phyloP scores from a whole-genome alignment of 2,329 filamentous ascomycete species.

The Monosporascus ibericus region DNA sequence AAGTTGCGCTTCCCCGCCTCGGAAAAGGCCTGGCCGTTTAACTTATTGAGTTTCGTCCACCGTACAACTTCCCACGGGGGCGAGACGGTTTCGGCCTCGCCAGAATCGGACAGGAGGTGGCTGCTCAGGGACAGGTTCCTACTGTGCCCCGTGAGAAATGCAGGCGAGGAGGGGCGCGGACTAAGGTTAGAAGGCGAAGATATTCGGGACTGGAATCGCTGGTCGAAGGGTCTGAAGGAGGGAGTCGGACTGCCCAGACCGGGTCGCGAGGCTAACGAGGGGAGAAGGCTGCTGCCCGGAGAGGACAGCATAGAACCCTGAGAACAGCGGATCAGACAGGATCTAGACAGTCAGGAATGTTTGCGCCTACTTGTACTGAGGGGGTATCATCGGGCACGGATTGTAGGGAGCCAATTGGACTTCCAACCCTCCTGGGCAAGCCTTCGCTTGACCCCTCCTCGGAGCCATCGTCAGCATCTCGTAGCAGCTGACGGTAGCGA shows the following conservation, averaged over 20 bases:
- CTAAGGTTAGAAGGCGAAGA: constrained; percentile 53
- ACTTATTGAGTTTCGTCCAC: constrained; percentile 89
- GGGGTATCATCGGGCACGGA: constrained; percentile 81
- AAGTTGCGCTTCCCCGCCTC: constrained; percentile 90
- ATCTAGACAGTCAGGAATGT: constrained; percentile 1
- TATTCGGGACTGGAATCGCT: constrained; percentile 85
- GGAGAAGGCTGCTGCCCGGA: constrained; percentile 67
- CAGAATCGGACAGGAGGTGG: constrained; percentile 54
- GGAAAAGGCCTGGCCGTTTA: constrained; percentile 85
- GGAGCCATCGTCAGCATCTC: constrained; percentile 39
- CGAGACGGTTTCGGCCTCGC: constrained; percentile 64
- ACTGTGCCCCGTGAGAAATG: constrained; percentile 69
- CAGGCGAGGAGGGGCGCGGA: constrained; percentile 70
- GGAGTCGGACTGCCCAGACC: constrained; percentile 66
- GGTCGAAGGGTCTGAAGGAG: constrained; percentile 88
- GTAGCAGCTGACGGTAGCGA: constrained; percentile 40
- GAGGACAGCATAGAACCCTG: constrained; percentile 59
- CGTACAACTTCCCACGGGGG: constrained; percentile 94
- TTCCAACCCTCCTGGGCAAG: constrained; percentile 51
- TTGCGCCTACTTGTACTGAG: constrained; percentile 63
- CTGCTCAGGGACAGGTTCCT: constrained; percentile 75
- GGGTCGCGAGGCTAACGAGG: constrained; percentile 61
- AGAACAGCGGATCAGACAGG: constrained; percentile 21
- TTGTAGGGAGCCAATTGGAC: constrained; percentile 60
- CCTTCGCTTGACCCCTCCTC: constrained; percentile 50